Conservation (phyloP, 2,329 filamentous ascomycete species). For the Ilyonectria destructans region DNA sequence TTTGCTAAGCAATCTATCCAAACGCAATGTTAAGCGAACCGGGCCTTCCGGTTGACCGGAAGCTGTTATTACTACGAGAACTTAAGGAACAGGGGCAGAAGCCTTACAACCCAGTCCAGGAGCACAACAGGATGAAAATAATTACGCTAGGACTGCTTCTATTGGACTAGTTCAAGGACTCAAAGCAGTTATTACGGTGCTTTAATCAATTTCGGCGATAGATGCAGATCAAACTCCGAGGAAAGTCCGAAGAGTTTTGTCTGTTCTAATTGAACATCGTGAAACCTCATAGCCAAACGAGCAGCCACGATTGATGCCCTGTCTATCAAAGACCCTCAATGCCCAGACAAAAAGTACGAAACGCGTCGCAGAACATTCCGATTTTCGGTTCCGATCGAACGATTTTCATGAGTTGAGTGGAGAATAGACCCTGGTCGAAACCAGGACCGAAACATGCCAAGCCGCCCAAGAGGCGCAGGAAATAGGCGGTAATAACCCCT, state of each 20-base stretch:
- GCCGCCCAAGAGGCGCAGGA: slow-evolving; percentile 3
- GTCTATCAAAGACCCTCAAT: background rate
- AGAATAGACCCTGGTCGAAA: slow-evolving; percentile 12
- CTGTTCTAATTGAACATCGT: background rate
- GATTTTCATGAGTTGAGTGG: slow-evolving; percentile 17
- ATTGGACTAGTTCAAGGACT: background rate
- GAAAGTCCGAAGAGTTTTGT: background rate
- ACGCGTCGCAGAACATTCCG: slow-evolving; percentile 17
- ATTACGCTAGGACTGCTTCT: background rate
- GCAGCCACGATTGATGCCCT: background rate
- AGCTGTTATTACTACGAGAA: no score
- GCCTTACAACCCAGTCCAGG: no score
- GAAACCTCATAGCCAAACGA: slow-evolving; percentile 9
- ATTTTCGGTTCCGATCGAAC: slow-evolving; percentile 14
- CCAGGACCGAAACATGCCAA: slow-evolving; percentile 15
- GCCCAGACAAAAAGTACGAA: background rate
- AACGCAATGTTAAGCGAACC: no score
- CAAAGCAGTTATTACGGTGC: background rate
- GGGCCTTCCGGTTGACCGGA: no score
- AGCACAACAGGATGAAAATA: background rate
- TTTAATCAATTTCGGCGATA: background rate
- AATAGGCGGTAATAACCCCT: slow-evolving; percentile 20
- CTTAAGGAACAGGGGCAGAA: no score
- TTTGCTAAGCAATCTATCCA: no score
- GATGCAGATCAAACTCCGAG: slow-evolving; percentile 15